Percentiles rank a stretch among this genome's conserved stretches.
Evolutionary conservation across 1,284 basidiomycete species (phyloP).

Genomic region (Neotropicomus parvogracilis): DNA sequence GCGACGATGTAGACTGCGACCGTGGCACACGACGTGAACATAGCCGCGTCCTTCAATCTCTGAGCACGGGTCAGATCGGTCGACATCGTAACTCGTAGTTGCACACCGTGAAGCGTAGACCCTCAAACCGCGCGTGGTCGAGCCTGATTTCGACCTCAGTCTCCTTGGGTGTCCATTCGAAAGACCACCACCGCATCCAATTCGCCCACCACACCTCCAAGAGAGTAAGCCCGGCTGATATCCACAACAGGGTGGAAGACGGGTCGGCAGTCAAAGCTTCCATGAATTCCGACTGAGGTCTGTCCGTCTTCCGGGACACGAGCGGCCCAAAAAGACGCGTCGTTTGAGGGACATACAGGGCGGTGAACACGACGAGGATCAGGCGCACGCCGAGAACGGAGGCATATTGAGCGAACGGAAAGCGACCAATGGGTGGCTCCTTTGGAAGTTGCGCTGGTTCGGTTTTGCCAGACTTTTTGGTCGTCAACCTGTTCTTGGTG

Average conservation of each 20-base stretch:
- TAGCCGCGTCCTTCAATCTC: constrained; percentile 45
- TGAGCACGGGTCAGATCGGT: constrained; percentile 9
- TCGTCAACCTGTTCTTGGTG: constrained; percentile 1
- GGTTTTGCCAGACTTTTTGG: background rate
- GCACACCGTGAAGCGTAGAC: constrained; percentile 20
- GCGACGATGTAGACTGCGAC: constrained; percentile 47
- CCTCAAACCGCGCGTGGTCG: constrained; percentile 37
- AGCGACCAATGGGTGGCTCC: constrained; percentile 14
- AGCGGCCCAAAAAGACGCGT: constrained; percentile 42
- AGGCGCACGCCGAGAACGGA: constrained; percentile 73
- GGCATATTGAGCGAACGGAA: constrained; percentile 56
- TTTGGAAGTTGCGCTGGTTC: background rate
- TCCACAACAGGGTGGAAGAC: constrained; percentile 55
- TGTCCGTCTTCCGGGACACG: constrained; percentile 41
- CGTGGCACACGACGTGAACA: constrained; percentile 52
- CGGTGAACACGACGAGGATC: constrained; percentile 60
- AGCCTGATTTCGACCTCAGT: constrained; percentile 39
- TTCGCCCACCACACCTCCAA: constrained; percentile 74
- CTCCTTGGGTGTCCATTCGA: constrained; percentile 31
- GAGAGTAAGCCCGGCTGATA: constrained; percentile 53
- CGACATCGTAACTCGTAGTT: constrained; percentile 31
- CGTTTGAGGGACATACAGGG: constrained; percentile 64
- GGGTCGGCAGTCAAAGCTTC: constrained; percentile 66
- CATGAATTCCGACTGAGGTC: constrained; percentile 63
- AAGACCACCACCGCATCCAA: constrained; percentile 57